Evolutionary conservation across 768 basidiomycete species (phyloP).

Genomic region (Suillus discolor): DNA sequence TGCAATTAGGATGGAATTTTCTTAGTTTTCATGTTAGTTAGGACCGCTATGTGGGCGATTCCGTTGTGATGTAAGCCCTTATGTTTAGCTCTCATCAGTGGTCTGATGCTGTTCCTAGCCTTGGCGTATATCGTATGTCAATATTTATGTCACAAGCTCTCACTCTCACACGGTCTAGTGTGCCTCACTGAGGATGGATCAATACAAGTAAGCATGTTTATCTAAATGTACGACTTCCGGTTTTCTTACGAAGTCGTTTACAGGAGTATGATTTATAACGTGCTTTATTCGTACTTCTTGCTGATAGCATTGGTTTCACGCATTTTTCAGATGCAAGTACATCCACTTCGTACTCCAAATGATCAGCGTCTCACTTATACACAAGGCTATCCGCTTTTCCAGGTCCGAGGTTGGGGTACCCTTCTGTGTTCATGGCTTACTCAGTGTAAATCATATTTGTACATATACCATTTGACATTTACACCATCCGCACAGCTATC

Average conservation of each 20-base stretch:
- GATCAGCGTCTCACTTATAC: neutral
- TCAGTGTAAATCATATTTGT: conserved; percentile 21
- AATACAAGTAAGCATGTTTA: neutral
- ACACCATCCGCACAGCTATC: conserved; percentile 19
- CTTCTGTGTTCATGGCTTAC: conserved; percentile 34
- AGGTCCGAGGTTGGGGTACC: conserved; percentile 35
- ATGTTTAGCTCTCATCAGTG: neutral
- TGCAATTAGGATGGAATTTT: neutral
- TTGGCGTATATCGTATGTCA: conserved; percentile 1
- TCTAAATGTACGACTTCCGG: neutral
- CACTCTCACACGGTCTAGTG: neutral
- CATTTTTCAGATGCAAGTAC: conserved; percentile 3
- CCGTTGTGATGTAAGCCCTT: conserved; percentile 29
- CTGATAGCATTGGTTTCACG: neutral
- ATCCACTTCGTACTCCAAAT: neutral
- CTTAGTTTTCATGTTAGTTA: conserved; percentile 12
- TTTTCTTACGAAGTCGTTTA: neutral
- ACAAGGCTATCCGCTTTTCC: conserved; percentile 30
- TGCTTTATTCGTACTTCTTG: neutral
- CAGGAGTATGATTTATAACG: neutral
- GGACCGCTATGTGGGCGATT: conserved; percentile 35
- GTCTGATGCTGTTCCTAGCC: neutral
- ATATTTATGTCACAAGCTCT: neutral
- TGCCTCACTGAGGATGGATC: neutral
- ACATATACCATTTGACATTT: conserved; percentile 12